Base-by-base conservation (phyloP, 331 rosid species). In the Pyracantha coccinea region DNA sequence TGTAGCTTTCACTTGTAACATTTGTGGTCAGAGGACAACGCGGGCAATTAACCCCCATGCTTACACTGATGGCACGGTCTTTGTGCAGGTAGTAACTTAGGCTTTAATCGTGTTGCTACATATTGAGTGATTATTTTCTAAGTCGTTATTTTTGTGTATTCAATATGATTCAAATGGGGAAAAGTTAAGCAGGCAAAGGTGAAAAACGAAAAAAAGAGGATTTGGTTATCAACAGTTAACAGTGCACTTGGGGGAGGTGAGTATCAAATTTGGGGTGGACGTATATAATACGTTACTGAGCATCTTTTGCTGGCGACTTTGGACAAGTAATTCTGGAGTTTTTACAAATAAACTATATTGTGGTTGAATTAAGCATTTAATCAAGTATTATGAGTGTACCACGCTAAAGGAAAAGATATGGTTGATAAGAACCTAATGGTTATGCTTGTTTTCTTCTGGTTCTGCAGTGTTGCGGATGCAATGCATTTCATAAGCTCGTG, bases 11-110 rank as follows among this genome's bases (percentile, higher is more conserved):
- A 92, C 97, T 45, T 94, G 97, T 83, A 89, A 96, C 77, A 86
- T 94, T 20, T 94, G 99, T 59, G 86, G 91, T 75, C 99, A 94
- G 86, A 80, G 99, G 79, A 94, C 99, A 25, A 92, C 97, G 0
- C 87, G 99, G 9, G 99, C 97, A 15, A 92, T 92, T 58, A 94
- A 92, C 74, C 99, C 97, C 38, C 99, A 92, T 86, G 99, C 99
- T 41, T 94, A 92, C 81, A 87, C 96, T 7, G 97, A 94, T 83
- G 99, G 99, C 75, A 94, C 99, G 62, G 99, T 94, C 73, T 94
- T 94, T 80, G 97, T 94, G 63, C 97, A 94, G 97, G 97, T 94
- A 82, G 79, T 32, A 38, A 33, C 28, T 58, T 32, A 21, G 24
- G 66, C 55, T 7, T 32, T 59, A 35, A 72, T 15, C 25, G 24